Percentiles rank a stretch among this genome's conserved stretches.
These are phyloP conservation scores for Elsinoe ampelina DNA, from an alignment of 2,329 filamentous ascomycete species.

Conservation along the genomic window DNA sequence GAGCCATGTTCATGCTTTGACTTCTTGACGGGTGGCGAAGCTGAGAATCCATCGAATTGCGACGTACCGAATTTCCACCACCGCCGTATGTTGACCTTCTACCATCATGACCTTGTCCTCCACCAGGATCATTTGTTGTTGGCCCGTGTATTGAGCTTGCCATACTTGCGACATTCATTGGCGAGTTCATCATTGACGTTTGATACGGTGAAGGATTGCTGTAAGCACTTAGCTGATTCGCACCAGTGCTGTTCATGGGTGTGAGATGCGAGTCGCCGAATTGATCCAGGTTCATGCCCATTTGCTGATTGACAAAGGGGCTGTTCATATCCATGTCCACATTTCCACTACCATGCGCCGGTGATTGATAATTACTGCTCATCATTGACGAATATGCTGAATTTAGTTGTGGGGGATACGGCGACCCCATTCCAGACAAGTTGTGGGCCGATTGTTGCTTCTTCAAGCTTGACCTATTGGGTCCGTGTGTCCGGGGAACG, in stretches of 20 bases:
- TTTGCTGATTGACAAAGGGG: slow-evolving; percentile 31
- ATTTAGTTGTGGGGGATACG: slow-evolving; percentile 25
- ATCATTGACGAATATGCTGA: slow-evolving; percentile 32
- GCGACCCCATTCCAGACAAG: slow-evolving; percentile 4
- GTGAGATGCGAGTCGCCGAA: slow-evolving; percentile 29
- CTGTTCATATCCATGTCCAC: slow-evolving; percentile 37
- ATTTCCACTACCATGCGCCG: slow-evolving; percentile 29
- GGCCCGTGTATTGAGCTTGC: slow-evolving; percentile 25
- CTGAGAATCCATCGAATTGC: slow-evolving; percentile 4
- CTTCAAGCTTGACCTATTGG: background rate
- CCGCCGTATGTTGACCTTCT: slow-evolving; percentile 8
- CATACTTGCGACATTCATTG: slow-evolving; percentile 23
- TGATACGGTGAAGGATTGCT: slow-evolving; percentile 29
- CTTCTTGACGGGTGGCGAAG: slow-evolving; percentile 21
- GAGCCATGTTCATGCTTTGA: slow-evolving; percentile 13
- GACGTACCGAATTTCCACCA: background rate
- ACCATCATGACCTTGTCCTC: slow-evolving; percentile 12
- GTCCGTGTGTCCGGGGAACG: slow-evolving; percentile 2
- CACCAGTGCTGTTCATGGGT: slow-evolving; percentile 28
- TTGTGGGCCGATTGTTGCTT: slow-evolving; percentile 5
- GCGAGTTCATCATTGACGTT: slow-evolving; percentile 33
- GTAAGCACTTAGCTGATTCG: slow-evolving; percentile 32
- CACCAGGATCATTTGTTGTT: slow-evolving; percentile 23
- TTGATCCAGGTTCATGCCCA: slow-evolving; percentile 35
- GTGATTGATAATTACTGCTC: slow-evolving; percentile 36